These are phyloP conservation scores for Candida coquimbonensis DNA, from an alignment of 805 yeast genomes.

Conservation along the genomic window DNA sequence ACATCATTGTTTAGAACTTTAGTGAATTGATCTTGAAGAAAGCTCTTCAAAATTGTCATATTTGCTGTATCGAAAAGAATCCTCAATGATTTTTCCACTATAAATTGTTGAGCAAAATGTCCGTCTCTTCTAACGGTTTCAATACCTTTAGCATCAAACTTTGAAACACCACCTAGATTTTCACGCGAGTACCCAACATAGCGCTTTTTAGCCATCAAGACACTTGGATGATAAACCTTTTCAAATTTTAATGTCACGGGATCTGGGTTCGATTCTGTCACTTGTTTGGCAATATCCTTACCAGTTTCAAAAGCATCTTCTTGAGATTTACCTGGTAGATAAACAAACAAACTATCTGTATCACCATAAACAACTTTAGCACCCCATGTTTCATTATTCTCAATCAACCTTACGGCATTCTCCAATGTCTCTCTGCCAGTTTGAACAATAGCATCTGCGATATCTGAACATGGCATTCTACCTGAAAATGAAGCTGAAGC, in stretches of 20 bases:
- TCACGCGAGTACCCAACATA: constrained; percentile 87
- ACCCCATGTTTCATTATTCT: constrained; percentile 54
- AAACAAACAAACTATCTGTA: constrained; percentile 89
- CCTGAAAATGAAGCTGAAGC: constrained; percentile 94
- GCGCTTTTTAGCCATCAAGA: constrained; percentile 78
- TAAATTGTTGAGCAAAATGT: constrained; percentile 82
- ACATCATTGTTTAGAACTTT: constrained; percentile 59
- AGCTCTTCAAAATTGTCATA: constrained; percentile 60
- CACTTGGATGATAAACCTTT: constrained; percentile 84
- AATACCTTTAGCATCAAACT: constrained; percentile 92
- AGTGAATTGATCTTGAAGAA: constrained; percentile 56
- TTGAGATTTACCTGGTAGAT: constrained; percentile 74
- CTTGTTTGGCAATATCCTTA: constrained; percentile 51
- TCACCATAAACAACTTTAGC: constrained; percentile 96
- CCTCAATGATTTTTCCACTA: constrained; percentile 64
- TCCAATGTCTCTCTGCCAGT: constrained; percentile 83
- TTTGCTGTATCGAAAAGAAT: constrained; percentile 68
- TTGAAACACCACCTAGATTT: constrained; percentile 39
- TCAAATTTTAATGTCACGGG: constrained; percentile 86
- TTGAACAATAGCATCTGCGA: constrained; percentile 91
- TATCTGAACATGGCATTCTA: constrained; percentile 92
- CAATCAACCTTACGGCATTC: constrained; percentile 63
- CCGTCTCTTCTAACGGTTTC: constrained; percentile 95
- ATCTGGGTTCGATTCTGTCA: constrained; percentile 64
- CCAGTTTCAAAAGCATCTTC: constrained; percentile 78